A percentile compares a stretch with the other conserved stretches of the same genome.
phyloP scores from a whole-genome alignment of 495 filamentous ascomycete genomes.

The Acidomyces sp. region DNA sequence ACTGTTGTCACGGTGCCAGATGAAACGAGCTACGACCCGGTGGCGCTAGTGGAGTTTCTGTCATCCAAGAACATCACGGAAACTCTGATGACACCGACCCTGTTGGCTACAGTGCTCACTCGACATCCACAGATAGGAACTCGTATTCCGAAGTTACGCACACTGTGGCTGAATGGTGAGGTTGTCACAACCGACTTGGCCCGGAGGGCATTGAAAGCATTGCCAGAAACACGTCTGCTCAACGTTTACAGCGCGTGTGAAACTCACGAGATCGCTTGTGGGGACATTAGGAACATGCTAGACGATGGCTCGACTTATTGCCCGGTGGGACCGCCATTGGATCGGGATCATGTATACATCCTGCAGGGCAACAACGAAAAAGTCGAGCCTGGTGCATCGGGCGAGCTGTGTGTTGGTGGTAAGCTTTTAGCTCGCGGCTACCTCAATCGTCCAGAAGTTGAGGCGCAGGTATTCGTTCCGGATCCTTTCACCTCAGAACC shows the following conservation, averaged over 20 bases:
- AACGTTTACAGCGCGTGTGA: slow-evolving; percentile 64
- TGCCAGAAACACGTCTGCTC: slow-evolving; percentile 50
- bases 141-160: slow-evolving; percentile 45
- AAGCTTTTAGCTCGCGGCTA: slow-evolving; percentile 25
- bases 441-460: slow-evolving; percentile 27
- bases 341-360: slow-evolving; percentile 46
- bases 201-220: slow-evolving; percentile 43
- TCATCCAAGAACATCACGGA: slow-evolving; percentile 45
- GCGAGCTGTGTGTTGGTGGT: slow-evolving; percentile 27
- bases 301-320: slow-evolving; percentile 39
- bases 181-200: slow-evolving; percentile 57
- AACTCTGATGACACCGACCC: slow-evolving; percentile 61
- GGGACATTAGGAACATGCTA: slow-evolving; percentile 51
- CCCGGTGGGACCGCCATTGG: slow-evolving; percentile 49
- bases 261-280: slow-evolving; percentile 59
- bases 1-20: slow-evolving; percentile 55
- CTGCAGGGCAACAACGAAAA: slow-evolving; percentile 42
- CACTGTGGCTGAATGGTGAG: slow-evolving; percentile 58
- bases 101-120: slow-evolving; percentile 49
- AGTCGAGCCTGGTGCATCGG: slow-evolving; percentile 28
- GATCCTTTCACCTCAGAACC: slow-evolving; percentile 21
- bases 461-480: slow-evolving; percentile 23
- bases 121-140: slow-evolving; percentile 43
- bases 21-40: slow-evolving; percentile 55
- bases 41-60: slow-evolving; percentile 51